Conservation (phyloP, 2,329 filamentous ascomycete species). For the Neonectria ditissima region DNA sequence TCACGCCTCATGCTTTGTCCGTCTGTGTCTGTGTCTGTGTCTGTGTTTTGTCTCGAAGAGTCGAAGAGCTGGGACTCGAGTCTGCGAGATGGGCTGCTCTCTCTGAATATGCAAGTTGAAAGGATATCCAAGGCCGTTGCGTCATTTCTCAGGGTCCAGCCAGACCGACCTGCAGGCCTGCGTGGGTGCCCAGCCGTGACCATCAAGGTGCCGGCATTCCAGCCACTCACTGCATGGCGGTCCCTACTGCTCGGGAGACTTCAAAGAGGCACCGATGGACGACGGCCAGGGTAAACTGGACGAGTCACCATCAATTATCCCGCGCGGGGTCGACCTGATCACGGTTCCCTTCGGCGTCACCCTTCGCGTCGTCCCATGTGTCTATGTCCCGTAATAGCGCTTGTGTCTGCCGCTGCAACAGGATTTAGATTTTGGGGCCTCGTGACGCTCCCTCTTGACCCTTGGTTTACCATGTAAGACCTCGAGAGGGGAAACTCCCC, state of each 20-base stretch:
- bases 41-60: neutral
- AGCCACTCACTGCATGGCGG: slow-evolving; percentile 10
- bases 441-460: slow-evolving; percentile 20
- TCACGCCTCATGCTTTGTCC: neutral
- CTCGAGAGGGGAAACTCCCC: slow-evolving; percentile 4
- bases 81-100: too few species aligned
- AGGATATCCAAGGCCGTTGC: neutral
- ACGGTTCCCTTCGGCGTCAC: neutral
- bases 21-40: neutral
- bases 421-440: neutral
- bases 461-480: neutral
- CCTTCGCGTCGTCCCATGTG: neutral
- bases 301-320: neutral
- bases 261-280: neutral
- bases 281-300: too few species aligned
- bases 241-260: neutral
- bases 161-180: slow-evolving; percentile 4
- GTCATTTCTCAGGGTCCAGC: slow-evolving; percentile 33
- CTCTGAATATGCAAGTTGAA: neutral
- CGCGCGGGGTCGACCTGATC: neutral
- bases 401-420: neutral
- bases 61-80: too few species aligned
- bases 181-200: slow-evolving; percentile 19
- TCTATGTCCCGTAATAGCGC: neutral
- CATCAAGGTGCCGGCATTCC: slow-evolving; percentile 38